Evolutionary conservation across 2,329 filamentous ascomycete species (phyloP).

Genomic region (Paraphoma sp.): DNA sequence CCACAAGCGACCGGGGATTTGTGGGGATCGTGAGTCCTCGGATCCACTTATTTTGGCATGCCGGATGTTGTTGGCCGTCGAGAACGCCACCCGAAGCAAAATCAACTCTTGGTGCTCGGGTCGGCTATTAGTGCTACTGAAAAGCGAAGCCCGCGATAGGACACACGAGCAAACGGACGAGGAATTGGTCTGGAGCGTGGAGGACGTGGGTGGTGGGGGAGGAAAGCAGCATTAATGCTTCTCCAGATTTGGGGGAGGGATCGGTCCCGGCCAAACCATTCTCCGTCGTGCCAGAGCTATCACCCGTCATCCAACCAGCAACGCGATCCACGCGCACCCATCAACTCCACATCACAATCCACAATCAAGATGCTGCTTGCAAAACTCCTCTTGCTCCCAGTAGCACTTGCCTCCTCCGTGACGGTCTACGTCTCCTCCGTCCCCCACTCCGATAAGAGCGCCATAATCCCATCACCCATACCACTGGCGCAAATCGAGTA

Average conservation of each 20-base stretch:
- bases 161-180: too few relatives aligned
- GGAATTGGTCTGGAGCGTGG: background rate
- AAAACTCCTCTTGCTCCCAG: constrained; percentile 43
- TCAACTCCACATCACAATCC: constrained; percentile 1
- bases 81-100: constrained; percentile 30
- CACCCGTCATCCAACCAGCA: constrained; percentile 5
- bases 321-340: constrained; percentile 5
- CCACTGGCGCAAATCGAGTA: constrained; percentile 54
- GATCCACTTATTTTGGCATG: constrained; percentile 38
- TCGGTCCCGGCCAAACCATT: constrained; percentile 21
- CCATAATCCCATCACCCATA: constrained; percentile 44
- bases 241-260: constrained; percentile 5
- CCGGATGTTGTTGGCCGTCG: constrained; percentile 28
- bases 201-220: background rate
- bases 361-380: constrained; percentile 45
- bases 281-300: constrained; percentile 16
- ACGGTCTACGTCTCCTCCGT: constrained; percentile 72
- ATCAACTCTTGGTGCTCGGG: constrained; percentile 10
- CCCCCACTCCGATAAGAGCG: constrained; percentile 78
- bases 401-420: constrained; percentile 48
- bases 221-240: background rate
- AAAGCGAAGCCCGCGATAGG: constrained; percentile 10
- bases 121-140: background rate
- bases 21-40: constrained; percentile 41
- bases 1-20: constrained; percentile 23